These are phyloP conservation scores for Entrophospora sp. DNA, from an alignment of 192 early-diverging fungal species.

Conservation along the genomic window DNA sequence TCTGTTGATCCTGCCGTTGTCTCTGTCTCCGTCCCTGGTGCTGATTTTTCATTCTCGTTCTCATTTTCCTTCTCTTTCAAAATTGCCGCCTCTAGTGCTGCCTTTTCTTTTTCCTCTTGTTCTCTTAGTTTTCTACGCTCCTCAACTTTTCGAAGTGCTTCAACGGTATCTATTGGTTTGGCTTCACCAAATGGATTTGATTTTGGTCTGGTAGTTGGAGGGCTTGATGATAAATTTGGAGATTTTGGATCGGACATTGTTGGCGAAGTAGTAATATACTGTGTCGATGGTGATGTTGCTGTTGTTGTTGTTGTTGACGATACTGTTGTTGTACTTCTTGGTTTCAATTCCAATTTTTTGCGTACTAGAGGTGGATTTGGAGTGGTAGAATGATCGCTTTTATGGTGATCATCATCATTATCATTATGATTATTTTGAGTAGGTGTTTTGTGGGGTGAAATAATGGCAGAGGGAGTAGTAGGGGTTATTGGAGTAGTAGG, in stretches of 20 bases:
- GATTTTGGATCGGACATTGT: background rate
- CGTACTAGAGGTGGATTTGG: slow-evolving; percentile 31
- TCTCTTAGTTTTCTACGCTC: slow-evolving; percentile 42
- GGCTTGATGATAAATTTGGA: slow-evolving; percentile 6
- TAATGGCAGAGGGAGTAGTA: no score
- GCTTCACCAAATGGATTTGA: slow-evolving; percentile 58
- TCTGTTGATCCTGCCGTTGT: no score
- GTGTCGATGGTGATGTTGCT: background rate
- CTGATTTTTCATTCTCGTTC: background rate
- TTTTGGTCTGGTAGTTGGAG: slow-evolving; percentile 27
- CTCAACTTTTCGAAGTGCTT: slow-evolving; percentile 44
- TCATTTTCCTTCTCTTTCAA: background rate
- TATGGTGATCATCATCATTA: no score
- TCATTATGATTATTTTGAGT: no score
- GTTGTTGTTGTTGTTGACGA: background rate
- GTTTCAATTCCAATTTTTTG: slow-evolving; percentile 43
- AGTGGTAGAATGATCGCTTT: background rate
- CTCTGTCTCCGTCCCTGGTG: no score
- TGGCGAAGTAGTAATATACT: background rate
- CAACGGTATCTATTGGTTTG: slow-evolving; percentile 50
- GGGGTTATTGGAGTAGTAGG: no score
- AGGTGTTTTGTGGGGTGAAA: no score
- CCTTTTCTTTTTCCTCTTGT: slow-evolving; percentile 34
- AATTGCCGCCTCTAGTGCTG: slow-evolving; percentile 1
- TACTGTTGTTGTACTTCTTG: slow-evolving; percentile 28